Conservation (phyloP, 176 grass and related monocot species). For the Pharus latifolius region DNA sequence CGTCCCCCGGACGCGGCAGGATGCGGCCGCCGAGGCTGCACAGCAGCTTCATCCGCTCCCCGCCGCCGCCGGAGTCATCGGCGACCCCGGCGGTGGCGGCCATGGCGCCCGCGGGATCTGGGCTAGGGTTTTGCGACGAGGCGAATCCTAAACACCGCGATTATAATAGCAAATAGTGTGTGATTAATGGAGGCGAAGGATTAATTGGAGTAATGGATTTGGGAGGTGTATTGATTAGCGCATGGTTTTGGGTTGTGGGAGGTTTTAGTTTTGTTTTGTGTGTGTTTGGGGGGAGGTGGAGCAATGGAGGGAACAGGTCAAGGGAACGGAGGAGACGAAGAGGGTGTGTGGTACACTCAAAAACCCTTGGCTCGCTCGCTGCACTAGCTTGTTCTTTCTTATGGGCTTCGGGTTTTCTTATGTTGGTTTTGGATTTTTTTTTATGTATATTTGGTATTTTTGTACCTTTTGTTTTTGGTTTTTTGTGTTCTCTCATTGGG, state of each 20-base stretch:
- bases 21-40: conserved; percentile 84
- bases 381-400: not conserved
- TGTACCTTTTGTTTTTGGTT: not conserved
- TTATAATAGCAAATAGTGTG: too few relatives aligned
- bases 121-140: conserved; percentile 8
- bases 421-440: not conserved
- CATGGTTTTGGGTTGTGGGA: not conserved
- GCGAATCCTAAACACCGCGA: not conserved
- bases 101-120: conserved; percentile 40
- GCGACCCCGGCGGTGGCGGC: conserved; percentile 32
- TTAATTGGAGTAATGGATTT: not conserved
- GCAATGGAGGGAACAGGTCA: not conserved
- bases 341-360: conserved; percentile 10
- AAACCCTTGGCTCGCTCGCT: conserved; percentile 28
- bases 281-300: not conserved
- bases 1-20: conserved; percentile 82
- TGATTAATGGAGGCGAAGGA: not conserved
- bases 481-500: not conserved
- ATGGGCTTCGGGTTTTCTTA: conserved; percentile 16
- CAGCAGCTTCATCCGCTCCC: conserved; percentile 59
- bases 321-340: too few relatives aligned
- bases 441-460: not conserved
- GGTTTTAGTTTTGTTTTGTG: not conserved
- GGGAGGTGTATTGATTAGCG: not conserved
- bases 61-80: conserved; percentile 4